These are phyloP conservation scores for Mortierella sp. DNA, from an alignment of 371 early-diverging fungal genomes.

Conservation along the genomic window DNA sequence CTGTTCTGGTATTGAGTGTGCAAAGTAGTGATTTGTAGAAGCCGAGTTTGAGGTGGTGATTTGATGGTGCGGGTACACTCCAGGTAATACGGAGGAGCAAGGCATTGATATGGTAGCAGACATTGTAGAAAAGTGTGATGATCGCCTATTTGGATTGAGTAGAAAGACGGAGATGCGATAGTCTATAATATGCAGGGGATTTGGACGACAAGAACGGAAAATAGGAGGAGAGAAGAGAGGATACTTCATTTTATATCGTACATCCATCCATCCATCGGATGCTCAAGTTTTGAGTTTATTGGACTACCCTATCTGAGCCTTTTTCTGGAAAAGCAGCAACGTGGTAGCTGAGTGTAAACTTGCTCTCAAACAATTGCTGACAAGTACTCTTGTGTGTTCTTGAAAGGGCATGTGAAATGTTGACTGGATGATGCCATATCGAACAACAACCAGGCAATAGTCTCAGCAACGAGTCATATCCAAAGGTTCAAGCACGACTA, in stretches of 20 bases:
- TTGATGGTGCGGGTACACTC: not conserved
- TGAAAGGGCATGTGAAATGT: conserved; percentile 10
- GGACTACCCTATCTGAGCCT: not conserved
- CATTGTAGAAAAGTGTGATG: not conserved
- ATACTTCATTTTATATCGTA: not conserved
- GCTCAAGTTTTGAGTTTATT: not conserved
- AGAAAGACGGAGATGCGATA: too few species aligned
- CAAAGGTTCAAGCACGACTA: not conserved
- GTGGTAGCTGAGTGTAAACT: conserved; percentile 19
- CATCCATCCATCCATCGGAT: not conserved
- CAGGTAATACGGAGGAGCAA: not conserved
- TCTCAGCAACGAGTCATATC: not conserved
- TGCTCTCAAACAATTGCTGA: not conserved
- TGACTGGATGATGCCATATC: conserved; percentile 8
- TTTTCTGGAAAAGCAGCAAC: conserved; percentile 1
- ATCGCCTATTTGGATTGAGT: not conserved
- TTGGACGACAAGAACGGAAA: not conserved
- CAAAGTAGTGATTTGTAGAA: not conserved
- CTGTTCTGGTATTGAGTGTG: not conserved
- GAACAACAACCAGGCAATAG: conserved; percentile 2
- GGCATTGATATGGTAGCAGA: not conserved
- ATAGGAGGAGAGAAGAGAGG: not conserved
- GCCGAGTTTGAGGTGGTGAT: not conserved
- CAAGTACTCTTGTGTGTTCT: not conserved
- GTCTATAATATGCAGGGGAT: not conserved